Conservation (phyloP, 2,329 filamentous ascomycete genomes). For the Gyromitra esculenta region DNA sequence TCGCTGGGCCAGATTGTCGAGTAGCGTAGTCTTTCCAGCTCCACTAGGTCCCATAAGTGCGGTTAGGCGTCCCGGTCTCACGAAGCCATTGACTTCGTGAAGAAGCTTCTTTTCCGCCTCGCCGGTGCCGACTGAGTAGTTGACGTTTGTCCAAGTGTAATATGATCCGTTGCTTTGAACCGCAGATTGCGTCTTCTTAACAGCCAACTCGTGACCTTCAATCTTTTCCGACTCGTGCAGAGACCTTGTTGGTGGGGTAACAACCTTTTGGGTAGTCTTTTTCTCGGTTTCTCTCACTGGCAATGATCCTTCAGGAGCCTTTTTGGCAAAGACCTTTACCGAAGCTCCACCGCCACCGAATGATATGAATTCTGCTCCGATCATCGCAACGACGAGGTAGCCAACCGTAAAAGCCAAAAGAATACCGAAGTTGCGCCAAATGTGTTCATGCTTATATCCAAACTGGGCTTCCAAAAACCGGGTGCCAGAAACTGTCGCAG, state of each 20-base stretch:
- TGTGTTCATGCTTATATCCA: constrained; percentile 67
- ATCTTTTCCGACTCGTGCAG: constrained; percentile 20
- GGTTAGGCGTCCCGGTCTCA: constrained; percentile 80
- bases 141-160: constrained; percentile 76
- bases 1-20: constrained; percentile 80
- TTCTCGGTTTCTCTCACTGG: constrained; percentile 38
- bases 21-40: constrained; percentile 83
- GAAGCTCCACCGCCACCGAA: constrained; percentile 69
- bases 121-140: constrained; percentile 76
- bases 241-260: constrained; percentile 9
- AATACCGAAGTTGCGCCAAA: constrained; percentile 80
- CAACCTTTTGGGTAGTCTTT: background rate
- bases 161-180: constrained; percentile 64
- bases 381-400: constrained; percentile 76
- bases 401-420: constrained; percentile 78
- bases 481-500: constrained; percentile 65
- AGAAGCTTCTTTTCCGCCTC: constrained; percentile 71
- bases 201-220: constrained; percentile 11
- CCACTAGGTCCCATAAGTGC: constrained; percentile 83
- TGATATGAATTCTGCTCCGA: constrained; percentile 74
- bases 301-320: constrained; percentile 13
- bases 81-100: constrained; percentile 78
- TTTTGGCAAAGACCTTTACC: constrained; percentile 55
- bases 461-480: constrained; percentile 68
- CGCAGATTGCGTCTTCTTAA: constrained; percentile 52